phyloP scores from a whole-genome alignment of 2,329 filamentous ascomycete species.

The Fusarium decemcellulare region DNA sequence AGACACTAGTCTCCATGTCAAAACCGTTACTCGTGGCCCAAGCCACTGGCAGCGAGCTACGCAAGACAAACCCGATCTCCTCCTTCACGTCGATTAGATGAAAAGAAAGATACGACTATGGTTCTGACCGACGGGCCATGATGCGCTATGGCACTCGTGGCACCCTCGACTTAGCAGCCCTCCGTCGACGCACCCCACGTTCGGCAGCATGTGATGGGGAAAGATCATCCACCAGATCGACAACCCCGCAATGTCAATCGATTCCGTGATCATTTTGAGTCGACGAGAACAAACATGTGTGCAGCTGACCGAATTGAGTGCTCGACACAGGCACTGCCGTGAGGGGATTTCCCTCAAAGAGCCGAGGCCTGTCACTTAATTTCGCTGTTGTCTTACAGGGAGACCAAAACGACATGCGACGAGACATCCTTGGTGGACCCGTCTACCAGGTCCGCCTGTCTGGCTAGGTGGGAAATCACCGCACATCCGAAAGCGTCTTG shows the following conservation, averaged over 20 bases:
- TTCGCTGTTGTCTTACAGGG: background rate
- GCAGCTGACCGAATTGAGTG: constrained; percentile 1
- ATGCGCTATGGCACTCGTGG: background rate
- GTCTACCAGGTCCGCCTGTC: constrained; percentile 18
- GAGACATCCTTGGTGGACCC: constrained; percentile 1
- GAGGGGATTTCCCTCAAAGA: background rate
- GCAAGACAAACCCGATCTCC: no score
- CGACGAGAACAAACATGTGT: background rate
- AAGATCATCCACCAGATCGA: constrained; percentile 44
- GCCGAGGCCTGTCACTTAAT: background rate
- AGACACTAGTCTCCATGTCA: no score
- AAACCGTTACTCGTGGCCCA: no score
- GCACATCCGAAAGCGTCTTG: background rate
- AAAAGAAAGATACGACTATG: no score
- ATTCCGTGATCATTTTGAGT: constrained; percentile 15
- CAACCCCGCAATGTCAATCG: constrained; percentile 41
- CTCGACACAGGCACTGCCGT: background rate
- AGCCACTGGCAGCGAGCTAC: no score
- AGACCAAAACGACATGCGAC: constrained; percentile 1
- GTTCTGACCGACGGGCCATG: no score
- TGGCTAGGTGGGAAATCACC: background rate
- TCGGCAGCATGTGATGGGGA: constrained; percentile 36
- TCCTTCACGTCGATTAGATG: no score
- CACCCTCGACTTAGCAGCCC: constrained; percentile 23
- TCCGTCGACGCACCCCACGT: constrained; percentile 39